Evolutionary conservation across 179 eudicot genomes (phyloP), one percentile per base, ranked within the genome.

Genomic region (Drosera spatulata): DNA sequence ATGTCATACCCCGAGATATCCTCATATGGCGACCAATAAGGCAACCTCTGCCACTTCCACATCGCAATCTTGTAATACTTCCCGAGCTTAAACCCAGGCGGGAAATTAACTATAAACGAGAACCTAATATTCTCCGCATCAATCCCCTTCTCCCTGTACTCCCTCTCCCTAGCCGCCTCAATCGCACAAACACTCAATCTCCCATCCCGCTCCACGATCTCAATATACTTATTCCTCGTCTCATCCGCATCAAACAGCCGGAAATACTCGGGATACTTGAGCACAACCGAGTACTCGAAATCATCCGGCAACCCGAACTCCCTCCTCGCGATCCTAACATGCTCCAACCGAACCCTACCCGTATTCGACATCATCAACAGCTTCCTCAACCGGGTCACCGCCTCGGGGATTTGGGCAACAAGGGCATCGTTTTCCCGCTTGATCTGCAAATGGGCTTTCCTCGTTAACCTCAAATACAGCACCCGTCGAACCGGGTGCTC

Each of bases 401-500:
- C 64, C 66, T 78, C 73, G 5, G 59, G 69, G 56, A 75, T 41
- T 60, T 75, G 72, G n/a, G 77, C 66, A 66, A 63, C 43, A 50
- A 78, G 33, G 47, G 79, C 79, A n/a, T 40, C 47, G 1, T 75
- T 72, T 63, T 78, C 82, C 61, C 69, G 73, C 42, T 75, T 65
- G 59, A 78, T 72, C 72, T 78, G 82, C 49, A 60, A 64, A 66
- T 61, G 67, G 62, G 75, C 77, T 50, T 66, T 69, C 50, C 79
- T 71, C 57, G 82, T 75, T 59, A 78, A 72, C 8, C 82, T 39
- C 41, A 78, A 63, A 66, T 78, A 78, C 39, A 78, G 46, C 2
- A 78, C 72, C 67, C 82, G 60, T 56, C 69, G 79, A 71, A 78
- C 79, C 10, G 82, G 82, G 75, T 78, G 82, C 53, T 78, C 82